Percentiles rank a stretch among this genome's conserved stretches.
Conservation (phyloP, 495 filamentous ascomycete genomes). For the Neurospora africana region DNA sequence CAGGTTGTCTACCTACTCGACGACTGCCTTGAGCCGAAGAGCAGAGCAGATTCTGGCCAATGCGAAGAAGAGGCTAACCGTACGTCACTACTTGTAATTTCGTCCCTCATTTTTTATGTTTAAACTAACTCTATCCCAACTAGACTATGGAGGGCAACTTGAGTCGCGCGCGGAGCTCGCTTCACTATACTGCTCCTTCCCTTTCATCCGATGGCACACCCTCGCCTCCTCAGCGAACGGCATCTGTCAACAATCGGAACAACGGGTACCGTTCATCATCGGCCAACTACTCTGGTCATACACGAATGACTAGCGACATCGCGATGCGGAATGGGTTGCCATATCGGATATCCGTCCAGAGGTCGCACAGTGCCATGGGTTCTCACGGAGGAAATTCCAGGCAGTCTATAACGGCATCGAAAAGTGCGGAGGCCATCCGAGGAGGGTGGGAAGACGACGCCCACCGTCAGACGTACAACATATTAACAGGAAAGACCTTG, state of each 20-base stretch:
- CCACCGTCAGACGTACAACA: conserved; percentile 10
- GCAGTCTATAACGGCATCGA: conserved; percentile 27
- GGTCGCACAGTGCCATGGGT: conserved; percentile 40
- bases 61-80: conserved; percentile 77
- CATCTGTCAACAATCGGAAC: conserved; percentile 19
- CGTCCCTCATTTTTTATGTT: background rate
- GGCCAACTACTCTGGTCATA: conserved; percentile 21
- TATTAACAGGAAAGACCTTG: background rate
- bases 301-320: conserved; percentile 35
- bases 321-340: conserved; percentile 29
- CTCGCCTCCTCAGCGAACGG: conserved; percentile 31
- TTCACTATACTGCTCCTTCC: conserved; percentile 49
- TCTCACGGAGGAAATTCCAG: conserved; percentile 36
- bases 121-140: background rate
- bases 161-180: conserved; percentile 63
- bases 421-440: conserved; percentile 27
- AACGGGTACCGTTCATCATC: conserved; percentile 8
- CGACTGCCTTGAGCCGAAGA: conserved; percentile 63
- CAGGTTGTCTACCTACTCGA: conserved; percentile 42
- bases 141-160: conserved; percentile 91
- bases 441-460: conserved; percentile 12
- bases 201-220: conserved; percentile 42
- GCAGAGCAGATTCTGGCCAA: conserved; percentile 85
- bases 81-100: conserved; percentile 33
- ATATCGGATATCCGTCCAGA: conserved; percentile 22